Evolutionary conservation across 2,329 filamentous ascomycete species (phyloP).

Genomic region (Xylariales sp.): DNA sequence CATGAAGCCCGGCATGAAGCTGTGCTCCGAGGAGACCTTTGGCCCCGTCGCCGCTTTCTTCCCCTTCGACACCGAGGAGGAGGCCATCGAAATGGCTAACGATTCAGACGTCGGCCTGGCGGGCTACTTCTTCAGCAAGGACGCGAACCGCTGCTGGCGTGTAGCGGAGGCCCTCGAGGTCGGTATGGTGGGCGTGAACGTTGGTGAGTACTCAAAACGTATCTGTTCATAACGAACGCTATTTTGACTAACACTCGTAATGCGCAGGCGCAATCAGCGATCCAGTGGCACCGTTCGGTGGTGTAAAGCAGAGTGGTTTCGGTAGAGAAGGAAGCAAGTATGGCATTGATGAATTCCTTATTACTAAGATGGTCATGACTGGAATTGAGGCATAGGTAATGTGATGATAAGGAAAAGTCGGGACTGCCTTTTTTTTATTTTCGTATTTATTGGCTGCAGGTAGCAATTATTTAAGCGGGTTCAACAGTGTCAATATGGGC

Average conservation of each 20-base stretch:
- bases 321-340: background rate
- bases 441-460: too few species aligned
- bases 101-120: constrained; percentile 76
- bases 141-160: constrained; percentile 43
- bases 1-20: constrained; percentile 62
- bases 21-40: constrained; percentile 70
- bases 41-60: constrained; percentile 63
- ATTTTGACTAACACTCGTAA: too few species aligned
- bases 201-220: background rate
- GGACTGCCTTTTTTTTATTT: too few species aligned
- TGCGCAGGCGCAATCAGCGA: too few species aligned
- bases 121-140: constrained; percentile 67
- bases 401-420: too few species aligned
- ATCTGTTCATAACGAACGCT: too few species aligned
- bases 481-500: too few species aligned
- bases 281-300: background rate
- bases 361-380: background rate
- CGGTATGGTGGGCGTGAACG: background rate
- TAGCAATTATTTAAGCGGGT: too few species aligned
- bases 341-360: background rate
- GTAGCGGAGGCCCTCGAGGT: background rate
- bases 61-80: constrained; percentile 64
- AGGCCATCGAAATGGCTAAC: constrained; percentile 71
- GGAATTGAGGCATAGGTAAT: too few species aligned
- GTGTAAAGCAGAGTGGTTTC: background rate